phyloP scores from a whole-genome alignment of 148 eudicot genomes.

The Diospyros lotus region DNA sequence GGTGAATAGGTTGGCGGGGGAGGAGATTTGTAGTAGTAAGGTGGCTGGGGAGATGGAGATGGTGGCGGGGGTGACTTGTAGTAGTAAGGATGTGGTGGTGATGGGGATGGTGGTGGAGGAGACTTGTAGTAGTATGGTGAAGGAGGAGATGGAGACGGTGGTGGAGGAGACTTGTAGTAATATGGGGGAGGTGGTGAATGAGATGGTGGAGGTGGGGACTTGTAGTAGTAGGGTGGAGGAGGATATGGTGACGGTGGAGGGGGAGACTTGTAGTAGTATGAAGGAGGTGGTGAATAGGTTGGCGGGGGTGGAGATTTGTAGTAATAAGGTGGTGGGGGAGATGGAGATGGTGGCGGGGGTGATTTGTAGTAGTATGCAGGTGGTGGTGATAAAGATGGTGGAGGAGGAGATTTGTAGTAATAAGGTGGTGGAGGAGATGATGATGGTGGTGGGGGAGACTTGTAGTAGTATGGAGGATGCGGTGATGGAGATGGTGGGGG shows the following conservation, averaged over 20 bases:
- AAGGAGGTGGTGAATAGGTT: slow-evolving; percentile 18
- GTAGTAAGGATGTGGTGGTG: slow-evolving; percentile 29
- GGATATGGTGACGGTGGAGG: slow-evolving; percentile 38
- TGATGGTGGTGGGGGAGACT: slow-evolving; percentile 25
- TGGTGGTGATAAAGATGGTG: slow-evolving; percentile 5
- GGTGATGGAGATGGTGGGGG: slow-evolving; percentile 4
- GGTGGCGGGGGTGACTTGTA: slow-evolving; percentile 34
- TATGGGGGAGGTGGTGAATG: neutral
- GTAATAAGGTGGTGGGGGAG: slow-evolving; percentile 23
- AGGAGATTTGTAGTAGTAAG: slow-evolving; percentile 16
- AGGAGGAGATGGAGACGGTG: slow-evolving; percentile 1
- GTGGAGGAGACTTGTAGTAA: neutral
- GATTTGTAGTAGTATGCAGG: slow-evolving; percentile 13
- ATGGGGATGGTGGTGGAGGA: slow-evolving; percentile 22
- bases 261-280: slow-evolving; percentile 23
- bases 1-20: slow-evolving; percentile 22
- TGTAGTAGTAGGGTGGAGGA: slow-evolving; percentile 30
- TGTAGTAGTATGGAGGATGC: slow-evolving; percentile 15
- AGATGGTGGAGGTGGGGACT: slow-evolving; percentile 39
- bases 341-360: slow-evolving; percentile 27
- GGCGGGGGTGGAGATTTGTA: slow-evolving; percentile 32
- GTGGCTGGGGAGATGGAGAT: slow-evolving; percentile 16
- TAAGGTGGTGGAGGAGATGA: slow-evolving; percentile 30
- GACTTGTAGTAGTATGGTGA: slow-evolving; percentile 19
- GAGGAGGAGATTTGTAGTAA: slow-evolving; percentile 31